Base-by-base conservation (phyloP, 805 yeast species). In the Jamesozyma hellenica region DNA sequence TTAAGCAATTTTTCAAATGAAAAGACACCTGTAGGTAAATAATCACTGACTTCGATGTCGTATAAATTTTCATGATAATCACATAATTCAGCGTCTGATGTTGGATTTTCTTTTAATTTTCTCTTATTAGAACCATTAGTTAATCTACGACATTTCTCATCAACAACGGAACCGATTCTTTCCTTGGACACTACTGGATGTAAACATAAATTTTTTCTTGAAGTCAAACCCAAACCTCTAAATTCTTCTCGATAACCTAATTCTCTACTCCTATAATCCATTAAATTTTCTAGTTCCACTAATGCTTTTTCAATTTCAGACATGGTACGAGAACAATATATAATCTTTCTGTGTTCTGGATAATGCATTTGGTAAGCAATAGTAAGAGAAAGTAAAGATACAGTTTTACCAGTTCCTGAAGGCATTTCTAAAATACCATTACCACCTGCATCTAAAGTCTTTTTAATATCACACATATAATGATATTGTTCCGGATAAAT, bases 251-350 rank as follows among this genome's bases (percentile, higher is more conserved):
- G 80, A 51, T 72, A 77, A 0, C 97, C 97, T 36, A 92, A 67
- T 55, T 85, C 95, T 36, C 76, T 70, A 2, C 87, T 63, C 49
- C 99, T 72, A 56, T 73, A 92, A 40, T 77, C 84, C 97, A 92
- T 92, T 52, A 92, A 69, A 41, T 75, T 77, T 45, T 83, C 79
- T 67, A 92, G 69, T 66, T 92, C 99, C 7, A 90, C 85, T 55
- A 92, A 66, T 0, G 98, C 96, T 64, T 92, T 92, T 64, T 92
- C 98, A 58, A 92, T 92, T 65, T 92, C 99, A 10, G 96, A 85
- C 97, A 92, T 92, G 27, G 99, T 92, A 72, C 99, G 97, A 4
- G 98, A 92, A 62, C 99, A 92, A 63, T 92, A 92, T 6, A 92
- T 85, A 49, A 92, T 79, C 68, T 90, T 92, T 41, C 64, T 66